These are phyloP conservation scores for Zygotorulaspora sp. DNA, from an alignment of 805 yeast species.

Conservation along the genomic window DNA sequence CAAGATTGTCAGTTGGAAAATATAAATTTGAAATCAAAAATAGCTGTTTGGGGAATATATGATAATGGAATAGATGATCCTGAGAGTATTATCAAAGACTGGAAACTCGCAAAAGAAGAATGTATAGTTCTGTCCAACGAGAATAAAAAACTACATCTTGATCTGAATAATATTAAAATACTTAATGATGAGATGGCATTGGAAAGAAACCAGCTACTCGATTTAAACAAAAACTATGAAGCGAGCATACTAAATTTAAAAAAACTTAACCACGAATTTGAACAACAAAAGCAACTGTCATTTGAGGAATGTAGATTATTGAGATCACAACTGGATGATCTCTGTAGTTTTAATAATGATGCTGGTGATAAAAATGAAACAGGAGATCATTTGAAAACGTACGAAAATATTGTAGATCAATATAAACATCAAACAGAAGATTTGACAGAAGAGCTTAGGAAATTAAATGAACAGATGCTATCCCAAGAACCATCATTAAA, in stretches of 20 bases:
- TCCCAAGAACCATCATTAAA: constrained; percentile 16
- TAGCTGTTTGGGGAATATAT: constrained; percentile 45
- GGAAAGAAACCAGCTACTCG: constrained; percentile 38
- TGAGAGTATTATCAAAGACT: constrained; percentile 39
- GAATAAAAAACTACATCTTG: constrained; percentile 28
- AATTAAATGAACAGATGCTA: constrained; percentile 30
- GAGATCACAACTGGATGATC: constrained; percentile 49
- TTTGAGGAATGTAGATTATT: constrained; percentile 55
- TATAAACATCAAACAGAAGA: constrained; percentile 50
- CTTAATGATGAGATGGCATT: constrained; percentile 36
- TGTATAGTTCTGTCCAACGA: constrained; percentile 36
- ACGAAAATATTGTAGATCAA: constrained; percentile 45
- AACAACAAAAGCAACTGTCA: constrained; percentile 50
- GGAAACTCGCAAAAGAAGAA: constrained; percentile 40
- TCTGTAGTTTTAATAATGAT: constrained; percentile 31
- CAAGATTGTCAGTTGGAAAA: constrained; percentile 49
- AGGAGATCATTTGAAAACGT: constrained; percentile 9
- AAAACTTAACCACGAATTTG: constrained; percentile 41
- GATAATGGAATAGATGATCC: constrained; percentile 32
- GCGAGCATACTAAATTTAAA: constrained; percentile 29
- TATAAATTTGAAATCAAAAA: constrained; percentile 43
- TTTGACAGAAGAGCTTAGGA: constrained; percentile 38
- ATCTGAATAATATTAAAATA: constrained; percentile 22
- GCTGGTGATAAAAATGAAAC: constrained; percentile 20
- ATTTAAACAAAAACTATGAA: constrained; percentile 27